These are phyloP conservation scores for Takakia lepidozioides DNA, from an alignment of 225 moss, liverwort and hornwort genomes.

Conservation along the genomic window DNA sequence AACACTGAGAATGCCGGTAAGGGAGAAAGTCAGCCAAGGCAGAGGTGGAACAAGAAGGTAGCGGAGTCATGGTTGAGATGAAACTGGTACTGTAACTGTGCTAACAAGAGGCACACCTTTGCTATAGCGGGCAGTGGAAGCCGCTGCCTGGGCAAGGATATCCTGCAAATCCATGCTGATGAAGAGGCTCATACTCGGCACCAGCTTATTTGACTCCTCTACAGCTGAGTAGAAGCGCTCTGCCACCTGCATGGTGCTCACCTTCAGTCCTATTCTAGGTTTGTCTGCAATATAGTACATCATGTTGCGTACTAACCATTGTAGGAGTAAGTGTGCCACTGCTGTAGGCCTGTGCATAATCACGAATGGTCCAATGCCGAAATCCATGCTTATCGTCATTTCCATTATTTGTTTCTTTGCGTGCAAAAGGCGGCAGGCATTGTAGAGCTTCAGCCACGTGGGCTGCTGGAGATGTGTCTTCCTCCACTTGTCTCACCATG, in stretches of 20 bases:
- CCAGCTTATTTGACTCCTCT: conserved; percentile 45
- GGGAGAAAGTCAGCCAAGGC: neutral
- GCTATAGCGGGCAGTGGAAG: conserved; percentile 57
- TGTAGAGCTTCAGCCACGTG: conserved; percentile 42
- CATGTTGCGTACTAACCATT: conserved; percentile 19
- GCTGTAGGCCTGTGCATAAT: conserved; percentile 62
- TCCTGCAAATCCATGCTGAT: conserved; percentile 55
- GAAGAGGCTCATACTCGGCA: conserved; percentile 53
- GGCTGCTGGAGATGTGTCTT: conserved; percentile 27
- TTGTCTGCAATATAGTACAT: neutral
- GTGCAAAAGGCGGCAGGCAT: conserved; percentile 28
- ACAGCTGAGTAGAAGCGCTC: conserved; percentile 73
- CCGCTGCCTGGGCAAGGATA: conserved; percentile 68
- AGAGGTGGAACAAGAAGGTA: neutral
- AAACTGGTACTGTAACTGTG: too few relatives aligned
- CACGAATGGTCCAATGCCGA: conserved; percentile 78
- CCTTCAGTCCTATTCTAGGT: neutral
- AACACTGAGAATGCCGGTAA: neutral
- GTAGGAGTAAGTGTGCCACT: conserved; percentile 67
- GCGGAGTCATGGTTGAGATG: too few relatives aligned
- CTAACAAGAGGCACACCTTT: conserved; percentile 54
- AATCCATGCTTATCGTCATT: conserved; percentile 24
- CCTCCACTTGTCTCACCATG: conserved; percentile 41
- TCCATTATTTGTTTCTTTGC: conserved; percentile 1
- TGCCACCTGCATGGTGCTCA: conserved; percentile 44